A percentile compares a stretch with the other conserved stretches of the same genome.
Conservation (phyloP, 139 green algal genomes). For the Pedinophyceae sp. region DNA sequence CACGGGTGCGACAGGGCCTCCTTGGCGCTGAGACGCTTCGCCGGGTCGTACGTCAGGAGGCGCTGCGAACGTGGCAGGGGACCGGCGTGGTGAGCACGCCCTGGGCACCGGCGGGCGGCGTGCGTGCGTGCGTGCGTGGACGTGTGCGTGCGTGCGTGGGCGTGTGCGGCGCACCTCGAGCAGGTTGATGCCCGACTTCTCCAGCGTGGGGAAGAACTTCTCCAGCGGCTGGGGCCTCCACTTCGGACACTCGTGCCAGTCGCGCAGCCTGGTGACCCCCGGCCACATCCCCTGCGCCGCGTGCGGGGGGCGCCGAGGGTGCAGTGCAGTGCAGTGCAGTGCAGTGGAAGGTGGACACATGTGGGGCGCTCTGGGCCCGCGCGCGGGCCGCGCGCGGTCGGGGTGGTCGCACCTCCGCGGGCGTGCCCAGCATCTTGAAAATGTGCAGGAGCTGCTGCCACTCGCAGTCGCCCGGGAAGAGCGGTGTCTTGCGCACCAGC, state of each 20-base stretch:
- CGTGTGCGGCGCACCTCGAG: constrained; percentile 16
- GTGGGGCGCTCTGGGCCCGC: constrained; percentile 9
- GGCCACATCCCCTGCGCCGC: not conserved
- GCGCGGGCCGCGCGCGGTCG: constrained; percentile 30
- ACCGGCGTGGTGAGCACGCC: too few species aligned
- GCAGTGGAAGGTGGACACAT: not conserved
- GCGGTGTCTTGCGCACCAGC: constrained; percentile 44
- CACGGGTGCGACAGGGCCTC: constrained; percentile 53
- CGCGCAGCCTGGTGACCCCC: not conserved
- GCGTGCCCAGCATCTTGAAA: constrained; percentile 44
- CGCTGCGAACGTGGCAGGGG: too few species aligned
- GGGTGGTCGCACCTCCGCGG: constrained; percentile 19
- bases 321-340: too few species aligned
- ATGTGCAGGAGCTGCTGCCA: constrained; percentile 61
- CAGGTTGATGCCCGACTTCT: constrained; percentile 45
- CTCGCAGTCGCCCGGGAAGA: constrained; percentile 74
- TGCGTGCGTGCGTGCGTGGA: constrained; percentile 9
- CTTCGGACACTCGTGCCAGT: constrained; percentile 51
- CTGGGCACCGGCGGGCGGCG: too few species aligned
- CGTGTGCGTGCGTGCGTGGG: constrained; percentile 3
- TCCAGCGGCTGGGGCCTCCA: constrained; percentile 16
- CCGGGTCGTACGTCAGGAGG: constrained; percentile 28
- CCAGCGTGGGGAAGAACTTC: constrained; percentile 33
- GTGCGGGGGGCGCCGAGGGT: not conserved
- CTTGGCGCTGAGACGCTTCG: constrained; percentile 35